These are phyloP conservation scores for Populus hybrid DNA, from an alignment of 441 rosid genomes.

Conservation along the genomic window DNA sequence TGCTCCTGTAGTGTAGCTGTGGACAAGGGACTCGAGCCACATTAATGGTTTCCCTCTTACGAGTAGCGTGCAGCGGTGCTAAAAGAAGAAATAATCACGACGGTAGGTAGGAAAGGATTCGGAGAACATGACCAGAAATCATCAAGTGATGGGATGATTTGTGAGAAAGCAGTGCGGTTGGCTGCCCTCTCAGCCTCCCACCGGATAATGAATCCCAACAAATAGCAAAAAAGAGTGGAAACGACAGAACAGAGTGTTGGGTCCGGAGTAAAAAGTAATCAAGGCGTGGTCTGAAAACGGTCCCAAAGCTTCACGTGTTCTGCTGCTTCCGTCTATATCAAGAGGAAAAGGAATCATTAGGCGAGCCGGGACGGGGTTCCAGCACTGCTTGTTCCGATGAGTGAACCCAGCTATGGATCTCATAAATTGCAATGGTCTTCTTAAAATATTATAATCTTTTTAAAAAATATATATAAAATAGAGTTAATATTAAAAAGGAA, in stretches of 20 bases:
- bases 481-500: no score
- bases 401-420: no score
- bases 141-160: no score
- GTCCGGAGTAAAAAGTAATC: background rate
- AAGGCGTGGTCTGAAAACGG: conserved; percentile 1
- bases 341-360: conserved; percentile 15
- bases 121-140: background rate
- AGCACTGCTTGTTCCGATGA: background rate
- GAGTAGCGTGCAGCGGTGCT: background rate
- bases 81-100: background rate
- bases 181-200: background rate
- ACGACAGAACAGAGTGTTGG: conserved; percentile 12
- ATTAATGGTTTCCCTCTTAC: no score
- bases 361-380: background rate
- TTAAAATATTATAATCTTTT: no score
- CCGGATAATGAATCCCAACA: background rate
- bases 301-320: conserved; percentile 25
- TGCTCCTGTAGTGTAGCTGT: no score
- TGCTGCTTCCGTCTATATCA: background rate
- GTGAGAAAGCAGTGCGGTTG: background rate
- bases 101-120: background rate
- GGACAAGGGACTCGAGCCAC: no score
- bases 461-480: no score
- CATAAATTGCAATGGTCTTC: no score
- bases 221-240: background rate